phyloP scores from a whole-genome alignment of 176 grass and related monocot species.

The Avena sativa region DNA sequence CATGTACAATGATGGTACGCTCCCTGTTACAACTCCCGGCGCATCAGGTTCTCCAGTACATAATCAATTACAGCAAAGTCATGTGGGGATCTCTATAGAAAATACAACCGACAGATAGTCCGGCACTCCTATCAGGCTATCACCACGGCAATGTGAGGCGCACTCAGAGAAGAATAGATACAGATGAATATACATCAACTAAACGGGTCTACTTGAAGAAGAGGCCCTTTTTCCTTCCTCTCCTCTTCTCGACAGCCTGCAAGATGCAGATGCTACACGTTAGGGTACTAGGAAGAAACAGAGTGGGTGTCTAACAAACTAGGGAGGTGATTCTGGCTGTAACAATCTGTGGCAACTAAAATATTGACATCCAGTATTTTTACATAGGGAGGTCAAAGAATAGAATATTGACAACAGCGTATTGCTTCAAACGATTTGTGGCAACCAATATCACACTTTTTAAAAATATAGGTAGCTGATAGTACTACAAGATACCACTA shows the following conservation, averaged over 20 bases:
- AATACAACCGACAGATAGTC: conserved; percentile 6
- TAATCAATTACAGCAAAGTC: conserved; percentile 26
- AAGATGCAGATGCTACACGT: conserved; percentile 20
- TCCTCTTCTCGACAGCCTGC: conserved; percentile 88
- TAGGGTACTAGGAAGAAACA: not conserved
- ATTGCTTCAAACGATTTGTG: not conserved
- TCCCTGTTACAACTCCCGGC: not conserved
- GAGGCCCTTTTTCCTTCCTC: conserved; percentile 68
- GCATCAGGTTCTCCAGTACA: not conserved
- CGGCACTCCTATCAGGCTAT: not conserved
- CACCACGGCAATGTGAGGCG: conserved; percentile 24
- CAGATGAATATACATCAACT: not conserved
- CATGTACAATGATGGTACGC: not conserved
- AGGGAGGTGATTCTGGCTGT: not conserved
- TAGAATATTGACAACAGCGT: not conserved
- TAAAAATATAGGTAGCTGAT: not conserved
- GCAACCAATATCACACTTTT: not conserved
- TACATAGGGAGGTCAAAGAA: not conserved
- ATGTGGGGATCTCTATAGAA: conserved; percentile 23
- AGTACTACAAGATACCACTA: not conserved
- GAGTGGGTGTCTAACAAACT: not conserved
- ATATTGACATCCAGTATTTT: not conserved
- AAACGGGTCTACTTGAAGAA: conserved; percentile 79
- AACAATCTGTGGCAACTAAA: not conserved
- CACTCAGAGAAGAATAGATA: not conserved